Evolutionary conservation across 108 stramenopile species (phyloP).

Genomic region (Nitzschia palea): DNA sequence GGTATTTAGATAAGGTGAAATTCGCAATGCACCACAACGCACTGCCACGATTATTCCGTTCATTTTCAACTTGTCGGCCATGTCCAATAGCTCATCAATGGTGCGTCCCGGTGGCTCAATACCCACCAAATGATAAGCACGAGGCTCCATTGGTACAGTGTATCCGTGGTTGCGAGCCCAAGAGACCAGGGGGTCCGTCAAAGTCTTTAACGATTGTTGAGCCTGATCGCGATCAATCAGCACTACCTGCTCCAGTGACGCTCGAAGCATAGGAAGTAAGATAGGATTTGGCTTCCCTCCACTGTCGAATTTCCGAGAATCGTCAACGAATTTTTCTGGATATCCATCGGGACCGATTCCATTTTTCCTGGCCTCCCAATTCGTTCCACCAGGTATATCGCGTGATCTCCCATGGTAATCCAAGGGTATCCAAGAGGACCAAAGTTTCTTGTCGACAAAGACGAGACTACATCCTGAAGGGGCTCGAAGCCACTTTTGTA

Average conservation of each 20-base stretch:
- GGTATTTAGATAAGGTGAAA: constrained; percentile 52
- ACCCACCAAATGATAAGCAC: constrained; percentile 47
- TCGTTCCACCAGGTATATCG: constrained; percentile 3
- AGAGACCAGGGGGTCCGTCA: constrained; percentile 35
- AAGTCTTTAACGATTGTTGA: constrained; percentile 25
- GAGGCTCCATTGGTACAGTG: neutral
- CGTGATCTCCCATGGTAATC: constrained; percentile 53
- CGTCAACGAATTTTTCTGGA: constrained; percentile 41
- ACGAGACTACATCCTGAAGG: constrained; percentile 17
- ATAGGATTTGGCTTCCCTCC: constrained; percentile 55
- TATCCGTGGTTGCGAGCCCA: constrained; percentile 30
- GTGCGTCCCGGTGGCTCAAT: constrained; percentile 25
- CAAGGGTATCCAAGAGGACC: constrained; percentile 45
- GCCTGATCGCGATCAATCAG: constrained; percentile 13
- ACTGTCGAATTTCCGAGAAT: constrained; percentile 56
- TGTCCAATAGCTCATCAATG: constrained; percentile 33
- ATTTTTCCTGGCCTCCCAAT: constrained; percentile 24
- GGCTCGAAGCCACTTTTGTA: constrained; percentile 15
- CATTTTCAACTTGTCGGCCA: constrained; percentile 13
- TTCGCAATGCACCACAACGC: constrained; percentile 51
- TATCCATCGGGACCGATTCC: constrained; percentile 46
- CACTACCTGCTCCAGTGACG: constrained; percentile 35
- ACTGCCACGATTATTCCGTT: constrained; percentile 38
- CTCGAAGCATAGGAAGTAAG: constrained; percentile 47
- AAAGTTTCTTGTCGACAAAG: constrained; percentile 19